Percentiles rank a stretch among this genome's conserved stretches.
These are phyloP conservation scores for Picochlorum sp. DNA, from an alignment of 139 green algal genomes.

Conservation along the genomic window DNA sequence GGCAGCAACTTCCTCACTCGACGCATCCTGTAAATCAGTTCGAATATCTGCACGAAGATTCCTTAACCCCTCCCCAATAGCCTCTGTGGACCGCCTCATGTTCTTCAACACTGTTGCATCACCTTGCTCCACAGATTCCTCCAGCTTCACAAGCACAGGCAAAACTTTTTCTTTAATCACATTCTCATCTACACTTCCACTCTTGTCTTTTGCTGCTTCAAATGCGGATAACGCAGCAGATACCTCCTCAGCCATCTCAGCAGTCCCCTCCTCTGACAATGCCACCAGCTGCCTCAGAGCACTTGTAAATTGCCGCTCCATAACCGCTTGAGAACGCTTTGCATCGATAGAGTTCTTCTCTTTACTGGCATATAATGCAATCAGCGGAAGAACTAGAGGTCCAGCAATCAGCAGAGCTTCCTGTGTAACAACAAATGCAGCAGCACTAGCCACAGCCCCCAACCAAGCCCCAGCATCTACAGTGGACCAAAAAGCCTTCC, in stretches of 20 bases:
- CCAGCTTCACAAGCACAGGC: slow-evolving; percentile 33
- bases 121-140: slow-evolving; percentile 34
- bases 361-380: slow-evolving; percentile 34
- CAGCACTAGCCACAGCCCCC: slow-evolving; percentile 26
- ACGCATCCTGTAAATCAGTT: too few relatives aligned
- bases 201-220: too few relatives aligned
- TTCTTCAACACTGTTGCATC: slow-evolving; percentile 7
- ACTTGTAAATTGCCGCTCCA: background rate
- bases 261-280: slow-evolving; percentile 13
- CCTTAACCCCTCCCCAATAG: slow-evolving; percentile 7
- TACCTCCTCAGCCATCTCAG: slow-evolving; percentile 22
- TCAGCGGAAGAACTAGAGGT: slow-evolving; percentile 32
- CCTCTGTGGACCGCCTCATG: too few relatives aligned
- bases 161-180: background rate
- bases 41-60: background rate
- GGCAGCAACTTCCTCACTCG: slow-evolving; percentile 6
- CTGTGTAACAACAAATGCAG: slow-evolving; percentile 40
- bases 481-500: slow-evolving; percentile 28
- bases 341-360: slow-evolving; percentile 19
- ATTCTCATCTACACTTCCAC: background rate
- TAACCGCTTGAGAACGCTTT: background rate
- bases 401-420: slow-evolving; percentile 29
- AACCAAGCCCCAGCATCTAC: slow-evolving; percentile 34
- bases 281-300: slow-evolving; percentile 3
- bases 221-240: background rate